Base-by-base conservation (phyloP, 1,139 yeast genomes). In the Yamadazyma membranifaciens region DNA sequence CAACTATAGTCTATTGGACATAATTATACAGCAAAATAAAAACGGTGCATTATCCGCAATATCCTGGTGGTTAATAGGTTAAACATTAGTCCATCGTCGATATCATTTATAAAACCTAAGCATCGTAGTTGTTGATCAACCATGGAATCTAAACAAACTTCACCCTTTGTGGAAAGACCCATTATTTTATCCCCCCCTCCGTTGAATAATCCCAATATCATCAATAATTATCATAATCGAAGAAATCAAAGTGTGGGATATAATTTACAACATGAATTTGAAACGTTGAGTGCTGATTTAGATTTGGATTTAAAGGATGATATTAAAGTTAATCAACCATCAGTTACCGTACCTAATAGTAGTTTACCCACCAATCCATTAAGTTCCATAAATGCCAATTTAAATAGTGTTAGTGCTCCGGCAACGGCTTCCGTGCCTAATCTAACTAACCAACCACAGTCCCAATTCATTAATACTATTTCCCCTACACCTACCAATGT, bases 181-280 rank as follows among this genome's bases (percentile, higher is more conserved):
- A 69, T 69, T 36, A 56, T 67, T 37, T 60, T 69, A 45, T 68
- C 75, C 16, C 73, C 74, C 13, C 70, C 73, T 2, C 70, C 71
- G 2, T 64, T 63, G 51, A 67, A 61, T 28, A 13, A 29, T 14
- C 24, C 24, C 7, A 20, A 20, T 7, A 20, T 20, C 5, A 17
- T 29, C 4, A 44, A 31, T 2, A 36, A 30, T 14, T 41, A 36
- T 43, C 65, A 62, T 38, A 42, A 53, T 17, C 59, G 60, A 38
- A 57, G 73, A 45, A 73, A 68, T 46, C 71, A 64, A 46, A 66
- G 72, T 50, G 73, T 73, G 33, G 72, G 75, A 9, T 64, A 64
- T 50, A 69, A 71, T 46, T 63, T 70, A 49, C 75, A 64, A 57
- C 78, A 65, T 43, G 79, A 65, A 56, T 72, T 67, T 52, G 75